Percentiles rank a stretch among this genome's conserved stretches.
These are phyloP conservation scores for Dispira simplex DNA, from an alignment of 192 early-diverging fungal genomes.

Conservation along the genomic window DNA sequence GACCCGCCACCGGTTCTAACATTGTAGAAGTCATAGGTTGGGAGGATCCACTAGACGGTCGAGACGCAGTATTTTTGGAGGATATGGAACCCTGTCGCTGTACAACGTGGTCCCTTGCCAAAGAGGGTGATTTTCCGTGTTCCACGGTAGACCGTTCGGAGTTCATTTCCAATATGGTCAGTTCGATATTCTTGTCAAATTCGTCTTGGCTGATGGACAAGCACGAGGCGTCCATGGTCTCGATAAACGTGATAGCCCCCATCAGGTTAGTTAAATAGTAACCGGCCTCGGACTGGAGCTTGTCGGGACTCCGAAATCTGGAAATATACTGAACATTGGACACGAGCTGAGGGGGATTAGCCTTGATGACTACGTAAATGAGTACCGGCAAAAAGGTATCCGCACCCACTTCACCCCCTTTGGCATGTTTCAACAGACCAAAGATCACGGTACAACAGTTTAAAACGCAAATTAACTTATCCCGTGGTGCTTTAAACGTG, in stretches of 20 bases:
- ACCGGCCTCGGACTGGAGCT: conserved; percentile 60
- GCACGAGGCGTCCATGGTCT: conserved; percentile 60
- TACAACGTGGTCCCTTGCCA: too few species aligned
- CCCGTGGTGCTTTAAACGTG: conserved; percentile 67
- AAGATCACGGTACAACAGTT: conserved; percentile 79
- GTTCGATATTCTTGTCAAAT: conserved; percentile 32
- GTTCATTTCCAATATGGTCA: conserved; percentile 8
- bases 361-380: conserved; percentile 58
- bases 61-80: neutral
- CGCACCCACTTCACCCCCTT: conserved; percentile 46
- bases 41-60: neutral
- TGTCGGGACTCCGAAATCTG: conserved; percentile 57
- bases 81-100: too few species aligned
- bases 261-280: conserved; percentile 68
- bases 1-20: conserved; percentile 14
- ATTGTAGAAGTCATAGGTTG: neutral
- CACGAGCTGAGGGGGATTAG: conserved; percentile 57
- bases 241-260: conserved; percentile 66
- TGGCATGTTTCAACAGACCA: conserved; percentile 31
- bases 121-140: too few species aligned
- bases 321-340: conserved; percentile 76
- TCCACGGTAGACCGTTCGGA: too few species aligned
- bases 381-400: conserved; percentile 66
- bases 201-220: conserved; percentile 61
- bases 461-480: conserved; percentile 71